Percentiles rank a stretch among this genome's conserved stretches.
Evolutionary conservation across 208 protist species (phyloP).

Genomic region (Acanthamoeba sp.): DNA sequence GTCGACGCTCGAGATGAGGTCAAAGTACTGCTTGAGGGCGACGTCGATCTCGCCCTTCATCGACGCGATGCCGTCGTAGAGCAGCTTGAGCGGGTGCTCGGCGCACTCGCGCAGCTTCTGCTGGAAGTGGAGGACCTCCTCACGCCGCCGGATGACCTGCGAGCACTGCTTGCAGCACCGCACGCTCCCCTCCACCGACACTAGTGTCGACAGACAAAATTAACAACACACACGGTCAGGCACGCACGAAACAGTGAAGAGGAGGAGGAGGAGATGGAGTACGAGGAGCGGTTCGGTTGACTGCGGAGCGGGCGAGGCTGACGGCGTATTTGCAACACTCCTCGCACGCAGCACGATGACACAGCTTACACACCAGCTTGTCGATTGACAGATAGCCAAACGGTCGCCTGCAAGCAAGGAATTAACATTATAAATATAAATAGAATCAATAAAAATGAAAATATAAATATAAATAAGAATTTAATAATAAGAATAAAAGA

Average conservation of each 20-base stretch:
- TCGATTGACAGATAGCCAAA: slow-evolving; percentile 57
- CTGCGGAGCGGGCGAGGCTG: slow-evolving; percentile 45
- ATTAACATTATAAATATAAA: no score
- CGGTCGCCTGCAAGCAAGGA: slow-evolving; percentile 40
- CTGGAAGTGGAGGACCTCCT: slow-evolving; percentile 63
- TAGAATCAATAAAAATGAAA: no score
- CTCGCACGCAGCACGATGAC: slow-evolving; percentile 58
- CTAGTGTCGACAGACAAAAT: neutral
- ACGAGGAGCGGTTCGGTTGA: slow-evolving; percentile 53
- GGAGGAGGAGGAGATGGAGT: neutral
- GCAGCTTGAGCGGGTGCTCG: slow-evolving; percentile 11
- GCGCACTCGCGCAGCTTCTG: slow-evolving; percentile 31
- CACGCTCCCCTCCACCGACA: slow-evolving; percentile 48
- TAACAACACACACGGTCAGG: neutral
- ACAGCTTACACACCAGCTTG: slow-evolving; percentile 65
- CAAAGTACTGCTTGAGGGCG: slow-evolving; percentile 40
- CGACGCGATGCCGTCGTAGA: slow-evolving; percentile 17
- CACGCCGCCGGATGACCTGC: neutral
- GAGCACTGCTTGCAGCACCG: slow-evolving; percentile 65
- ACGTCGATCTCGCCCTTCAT: slow-evolving; percentile 39
- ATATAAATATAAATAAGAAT: no score
- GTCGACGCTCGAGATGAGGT: slow-evolving; percentile 45
- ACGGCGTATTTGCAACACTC: slow-evolving; percentile 68
- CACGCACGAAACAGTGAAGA: neutral
- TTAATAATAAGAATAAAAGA: no score